phyloP scores from a whole-genome alignment of 306 rosid genomes.

The Biancaea sappan region DNA sequence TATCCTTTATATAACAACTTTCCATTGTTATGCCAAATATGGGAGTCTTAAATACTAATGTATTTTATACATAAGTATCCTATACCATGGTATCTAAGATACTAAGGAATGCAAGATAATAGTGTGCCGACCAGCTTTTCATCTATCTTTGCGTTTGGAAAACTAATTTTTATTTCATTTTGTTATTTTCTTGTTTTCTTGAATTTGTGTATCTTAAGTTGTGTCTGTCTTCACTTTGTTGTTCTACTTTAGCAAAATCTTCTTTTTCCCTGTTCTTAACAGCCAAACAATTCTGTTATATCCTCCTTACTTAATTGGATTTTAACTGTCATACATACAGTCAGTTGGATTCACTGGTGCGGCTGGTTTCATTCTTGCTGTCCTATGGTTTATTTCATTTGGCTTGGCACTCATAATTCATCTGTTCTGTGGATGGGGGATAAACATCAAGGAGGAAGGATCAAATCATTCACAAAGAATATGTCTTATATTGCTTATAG shows the following conservation, averaged over 20 bases:
- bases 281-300: not conserved
- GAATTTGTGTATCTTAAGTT: not conserved
- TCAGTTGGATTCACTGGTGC: constrained; percentile 97
- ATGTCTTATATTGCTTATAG: constrained; percentile 69
- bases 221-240: not conserved
- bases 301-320: not conserved
- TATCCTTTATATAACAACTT: not conserved
- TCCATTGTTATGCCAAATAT: too few relatives aligned
- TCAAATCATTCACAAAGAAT: constrained; percentile 70
- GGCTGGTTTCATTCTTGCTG: constrained; percentile 77
- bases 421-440: constrained; percentile 88
- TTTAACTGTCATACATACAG: constrained; percentile 47
- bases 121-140: not conserved
- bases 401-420: constrained; percentile 74
- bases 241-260: not conserved
- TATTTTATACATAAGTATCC: too few relatives aligned
- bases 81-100: not conserved
- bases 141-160: not conserved
- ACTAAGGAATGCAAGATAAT: not conserved
- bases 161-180: not conserved
- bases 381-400: constrained; percentile 83
- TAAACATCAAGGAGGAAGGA: constrained; percentile 64
- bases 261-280: not conserved
- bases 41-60: not conserved
- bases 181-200: not conserved